Evolutionary conservation across 345 rosid species (phyloP).

Genomic region (Bruguiera parviflora): DNA sequence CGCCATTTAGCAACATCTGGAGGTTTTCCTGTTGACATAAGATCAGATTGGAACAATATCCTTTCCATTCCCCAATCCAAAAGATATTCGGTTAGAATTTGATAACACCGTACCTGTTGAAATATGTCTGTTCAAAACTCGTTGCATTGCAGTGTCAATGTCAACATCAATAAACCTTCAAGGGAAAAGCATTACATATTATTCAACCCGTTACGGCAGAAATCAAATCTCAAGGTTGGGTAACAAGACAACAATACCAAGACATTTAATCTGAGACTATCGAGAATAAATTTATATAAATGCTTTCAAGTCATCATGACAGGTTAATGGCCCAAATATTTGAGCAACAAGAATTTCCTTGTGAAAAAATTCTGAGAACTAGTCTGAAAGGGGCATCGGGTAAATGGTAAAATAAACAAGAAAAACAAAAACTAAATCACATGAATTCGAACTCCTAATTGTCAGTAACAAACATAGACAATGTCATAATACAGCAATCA

Average conservation of each 20-base stretch:
- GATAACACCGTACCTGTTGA: constrained; percentile 50
- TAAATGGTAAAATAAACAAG: too few species aligned
- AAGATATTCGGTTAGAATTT: background rate
- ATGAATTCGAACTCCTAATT: too few species aligned
- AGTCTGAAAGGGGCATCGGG: too few species aligned
- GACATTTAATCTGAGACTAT: too few species aligned
- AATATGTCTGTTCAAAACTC: constrained; percentile 72
- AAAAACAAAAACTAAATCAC: too few species aligned
- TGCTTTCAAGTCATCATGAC: too few species aligned
- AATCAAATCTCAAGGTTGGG: background rate
- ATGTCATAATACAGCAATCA: background rate
- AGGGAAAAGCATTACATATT: constrained; percentile 14
- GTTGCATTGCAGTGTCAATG: constrained; percentile 67
- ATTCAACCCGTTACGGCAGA: constrained; percentile 2
- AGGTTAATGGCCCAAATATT: too few species aligned
- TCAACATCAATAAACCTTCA: constrained; percentile 77
- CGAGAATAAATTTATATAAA: too few species aligned
- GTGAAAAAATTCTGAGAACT: too few species aligned
- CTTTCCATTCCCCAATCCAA: background rate
- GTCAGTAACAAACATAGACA: background rate
- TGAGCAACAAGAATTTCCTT: too few species aligned
- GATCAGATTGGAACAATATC: background rate
- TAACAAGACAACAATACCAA: background rate
- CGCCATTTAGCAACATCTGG: constrained; percentile 77
- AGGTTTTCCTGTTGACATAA: constrained; percentile 54